Evolutionary conservation across 164 flowering plant genomes (phyloP), one percentile per base, ranked within the genome.

Genomic region (Cinnamomum micranthum): DNA sequence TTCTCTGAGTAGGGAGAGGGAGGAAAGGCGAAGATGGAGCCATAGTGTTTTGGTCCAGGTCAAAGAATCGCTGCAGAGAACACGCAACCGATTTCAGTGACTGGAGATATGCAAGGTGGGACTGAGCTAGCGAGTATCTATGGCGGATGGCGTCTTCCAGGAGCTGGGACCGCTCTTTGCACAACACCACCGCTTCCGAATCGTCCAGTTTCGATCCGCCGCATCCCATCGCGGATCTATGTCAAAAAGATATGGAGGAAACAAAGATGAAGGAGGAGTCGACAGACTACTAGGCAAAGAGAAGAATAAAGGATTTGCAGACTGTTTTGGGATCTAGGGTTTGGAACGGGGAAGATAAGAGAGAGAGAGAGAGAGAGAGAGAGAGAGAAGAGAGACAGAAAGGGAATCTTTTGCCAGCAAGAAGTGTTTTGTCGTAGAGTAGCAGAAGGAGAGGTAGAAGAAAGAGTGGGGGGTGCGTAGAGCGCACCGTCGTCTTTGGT

Each of bases 101-200:
- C 10, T 73, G 74, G 64, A 80, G 41, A 73, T 87, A 86, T 23
- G 83, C 78, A 1, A 80, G 64, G 73, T 85, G 88, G 1, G 90
- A 79, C 13, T 80, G 80, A 59, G 87, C 80, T 51, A 87, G 75
- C 31, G 80, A 80, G 77, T 81, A 77, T 62, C 84, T 77, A 5
- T 77, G 82, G 24, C 68, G 74, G 68, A 88, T 82, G 1, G 92
- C 87, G 4, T 78, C 84, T 6, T 81, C 81, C 47, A 87, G 81
- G 76, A 75, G 81, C 7, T 24, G 70, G 74, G 86, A 81, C 58
- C 92, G 87, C 76, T 87, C 87, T 15, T 86, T 87, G 78, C 92
- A 88, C 1, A 88, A 80, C 24, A 81, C 71, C 33, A 87, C 90
- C 15, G 88, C 88, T 62, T 84, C 88, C 17, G 83, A 76, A 65